Conservation (phyloP, 176 grass and related monocot species). For the Carex pumila region DNA sequence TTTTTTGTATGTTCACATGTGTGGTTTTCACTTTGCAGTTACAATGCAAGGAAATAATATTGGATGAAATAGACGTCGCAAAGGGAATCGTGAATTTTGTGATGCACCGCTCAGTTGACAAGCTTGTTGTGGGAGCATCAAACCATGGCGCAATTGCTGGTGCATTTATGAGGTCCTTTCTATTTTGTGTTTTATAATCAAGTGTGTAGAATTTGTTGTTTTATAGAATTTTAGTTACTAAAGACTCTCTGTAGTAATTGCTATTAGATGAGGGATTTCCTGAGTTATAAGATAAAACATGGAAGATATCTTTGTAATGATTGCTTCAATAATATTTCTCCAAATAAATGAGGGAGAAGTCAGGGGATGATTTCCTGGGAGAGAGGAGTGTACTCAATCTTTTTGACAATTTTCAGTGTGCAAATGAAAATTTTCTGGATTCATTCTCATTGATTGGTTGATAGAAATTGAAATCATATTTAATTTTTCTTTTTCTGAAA, state of each 20-base stretch:
- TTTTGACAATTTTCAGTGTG: background rate
- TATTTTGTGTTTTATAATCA: background rate
- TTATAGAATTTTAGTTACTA: background rate
- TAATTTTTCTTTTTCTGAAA: slow-evolving; percentile 5
- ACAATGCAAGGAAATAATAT: slow-evolving; percentile 65
- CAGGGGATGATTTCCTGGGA: background rate
- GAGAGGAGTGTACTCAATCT: background rate
- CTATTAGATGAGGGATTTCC: background rate
- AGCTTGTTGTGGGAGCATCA: slow-evolving; percentile 55
- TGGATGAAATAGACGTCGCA: slow-evolving; percentile 50
- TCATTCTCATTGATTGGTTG: slow-evolving; percentile 6
- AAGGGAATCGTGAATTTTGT: slow-evolving; percentile 70
- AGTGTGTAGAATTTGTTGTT: background rate
- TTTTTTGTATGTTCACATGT: background rate
- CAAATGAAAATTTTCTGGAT: background rate
- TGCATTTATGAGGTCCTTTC: slow-evolving; percentile 49
- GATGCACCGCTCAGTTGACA: slow-evolving; percentile 29
- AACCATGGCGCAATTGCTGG: slow-evolving; percentile 54
- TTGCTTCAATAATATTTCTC: background rate
- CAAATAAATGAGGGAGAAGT: background rate
- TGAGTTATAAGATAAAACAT: background rate
- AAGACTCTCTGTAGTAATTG: background rate
- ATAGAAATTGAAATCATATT: background rate
- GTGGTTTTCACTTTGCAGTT: slow-evolving; percentile 60
- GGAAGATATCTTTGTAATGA: background rate